Evolutionary conservation across 1,139 yeast genomes (phyloP).

Genomic region (Scheffersomyces segobiensis): DNA sequence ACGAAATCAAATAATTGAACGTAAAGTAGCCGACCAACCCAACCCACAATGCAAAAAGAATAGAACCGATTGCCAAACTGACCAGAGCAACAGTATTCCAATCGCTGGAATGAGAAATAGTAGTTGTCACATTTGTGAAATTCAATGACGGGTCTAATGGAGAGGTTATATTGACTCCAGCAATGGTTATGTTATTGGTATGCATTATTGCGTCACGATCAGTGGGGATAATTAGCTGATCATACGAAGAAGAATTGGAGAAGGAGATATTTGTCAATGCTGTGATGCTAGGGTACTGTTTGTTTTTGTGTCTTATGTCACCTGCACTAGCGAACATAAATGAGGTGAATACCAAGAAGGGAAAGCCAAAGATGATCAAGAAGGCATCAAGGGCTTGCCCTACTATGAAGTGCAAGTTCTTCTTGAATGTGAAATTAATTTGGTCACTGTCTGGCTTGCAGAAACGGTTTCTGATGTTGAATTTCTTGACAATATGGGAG

Average conservation of each 20-base stretch:
- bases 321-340: constrained; percentile 34
- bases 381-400: constrained; percentile 38
- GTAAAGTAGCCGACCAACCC: constrained; percentile 30
- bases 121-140: neutral
- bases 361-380: constrained; percentile 41
- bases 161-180: neutral
- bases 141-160: neutral
- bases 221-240: constrained; percentile 18
- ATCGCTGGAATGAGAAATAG: neutral
- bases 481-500: constrained; percentile 12
- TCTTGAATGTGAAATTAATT: constrained; percentile 15
- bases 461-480: constrained; percentile 3
- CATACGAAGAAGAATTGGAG: constrained; percentile 27
- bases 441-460: constrained; percentile 6
- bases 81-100: constrained; percentile 8
- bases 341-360: constrained; percentile 45
- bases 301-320: constrained; percentile 12
- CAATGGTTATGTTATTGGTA: neutral
- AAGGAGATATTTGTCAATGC: constrained; percentile 25
- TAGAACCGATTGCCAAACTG: constrained; percentile 26
- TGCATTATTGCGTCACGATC: neutral
- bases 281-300: constrained; percentile 15
- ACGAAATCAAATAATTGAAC: constrained; percentile 26
- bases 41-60: constrained; percentile 39
- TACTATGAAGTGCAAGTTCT: constrained; percentile 25